A percentile compares a stretch with the other conserved stretches of the same genome.
These are phyloP conservation scores for Alternaria triticimaculans DNA, from an alignment of 2,329 filamentous ascomycete genomes.

Conservation along the genomic window DNA sequence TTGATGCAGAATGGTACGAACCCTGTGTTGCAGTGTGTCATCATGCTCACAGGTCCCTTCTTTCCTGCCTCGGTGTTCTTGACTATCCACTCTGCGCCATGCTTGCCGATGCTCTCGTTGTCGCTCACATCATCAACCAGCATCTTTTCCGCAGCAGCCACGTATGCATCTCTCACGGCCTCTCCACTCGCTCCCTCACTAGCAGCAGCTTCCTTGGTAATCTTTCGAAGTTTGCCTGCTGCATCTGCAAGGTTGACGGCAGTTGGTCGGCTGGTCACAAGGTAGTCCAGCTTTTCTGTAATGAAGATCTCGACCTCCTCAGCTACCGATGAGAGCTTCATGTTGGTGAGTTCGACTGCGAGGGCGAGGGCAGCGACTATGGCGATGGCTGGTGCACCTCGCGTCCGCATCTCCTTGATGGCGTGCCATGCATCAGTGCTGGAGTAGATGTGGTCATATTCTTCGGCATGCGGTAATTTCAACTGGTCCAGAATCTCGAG, in stretches of 20 bases:
- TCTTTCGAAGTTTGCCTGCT: slow-evolving; percentile 75
- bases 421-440: slow-evolving; percentile 80
- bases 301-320: slow-evolving; percentile 74
- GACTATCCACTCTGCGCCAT: slow-evolving; percentile 84
- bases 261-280: slow-evolving; percentile 88
- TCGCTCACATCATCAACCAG: slow-evolving; percentile 84
- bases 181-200: slow-evolving; percentile 54
- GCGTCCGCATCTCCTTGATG: slow-evolving; percentile 80
- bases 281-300: slow-evolving; percentile 78
- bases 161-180: slow-evolving; percentile 72
- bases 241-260: slow-evolving; percentile 95
- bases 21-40: slow-evolving; percentile 99
- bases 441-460: slow-evolving; percentile 75
- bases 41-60: slow-evolving; percentile 71
- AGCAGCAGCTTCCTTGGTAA: slow-evolving; percentile 61
- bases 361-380: slow-evolving; percentile 94
- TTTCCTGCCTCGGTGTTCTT: slow-evolving; percentile 61
- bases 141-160: slow-evolving; percentile 83
- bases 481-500: slow-evolving; percentile 84
- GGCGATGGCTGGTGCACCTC: slow-evolving; percentile 90
- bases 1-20: slow-evolving; percentile 43
- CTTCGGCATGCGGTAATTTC: slow-evolving; percentile 78
- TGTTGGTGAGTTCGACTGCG: slow-evolving; percentile 78
- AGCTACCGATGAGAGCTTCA: slow-evolving; percentile 58
- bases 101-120: slow-evolving; percentile 82